Evolutionary conservation across 768 basidiomycete species (phyloP).

Genomic region (Neoboletus subvelutipes): DNA sequence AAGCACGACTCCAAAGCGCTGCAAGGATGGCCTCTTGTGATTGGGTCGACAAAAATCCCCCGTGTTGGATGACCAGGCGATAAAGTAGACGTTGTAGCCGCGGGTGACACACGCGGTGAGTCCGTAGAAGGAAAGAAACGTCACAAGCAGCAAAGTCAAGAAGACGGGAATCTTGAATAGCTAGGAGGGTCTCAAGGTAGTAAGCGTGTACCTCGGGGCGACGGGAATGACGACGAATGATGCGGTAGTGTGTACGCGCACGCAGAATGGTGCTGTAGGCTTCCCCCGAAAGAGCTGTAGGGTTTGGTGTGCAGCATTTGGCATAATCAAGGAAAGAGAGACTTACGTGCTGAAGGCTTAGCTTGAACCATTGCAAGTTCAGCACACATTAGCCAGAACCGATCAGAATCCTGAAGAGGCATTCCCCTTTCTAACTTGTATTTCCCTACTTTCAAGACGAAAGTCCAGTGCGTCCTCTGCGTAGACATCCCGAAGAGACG

Average conservation of each 20-base stretch:
- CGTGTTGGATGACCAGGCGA: conserved; percentile 34
- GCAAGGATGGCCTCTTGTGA: conserved; percentile 37
- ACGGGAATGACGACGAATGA: conserved; percentile 37
- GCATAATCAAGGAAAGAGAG: background rate
- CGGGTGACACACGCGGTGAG: conserved; percentile 33
- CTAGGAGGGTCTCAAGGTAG: conserved; percentile 44
- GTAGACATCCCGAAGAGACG: conserved; percentile 23
- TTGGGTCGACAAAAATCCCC: conserved; percentile 22
- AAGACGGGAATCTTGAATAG: conserved; percentile 25
- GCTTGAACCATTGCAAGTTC: conserved; percentile 34
- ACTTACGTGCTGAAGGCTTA: conserved; percentile 15
- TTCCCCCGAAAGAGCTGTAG: conserved; percentile 14
- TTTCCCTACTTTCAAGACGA: conserved; percentile 44
- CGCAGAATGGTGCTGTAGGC: conserved; percentile 22
- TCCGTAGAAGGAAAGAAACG: conserved; percentile 36
- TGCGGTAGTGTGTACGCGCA: conserved; percentile 42
- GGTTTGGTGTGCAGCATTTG: conserved; percentile 5
- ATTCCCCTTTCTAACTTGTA: conserved; percentile 43
- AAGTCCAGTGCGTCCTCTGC: conserved; percentile 45
- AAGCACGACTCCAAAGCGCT: conserved; percentile 37
- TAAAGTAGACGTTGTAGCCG: conserved; percentile 44
- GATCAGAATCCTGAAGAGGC: conserved; percentile 43
- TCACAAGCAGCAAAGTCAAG: conserved; percentile 33
- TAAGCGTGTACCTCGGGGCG: conserved; percentile 46
- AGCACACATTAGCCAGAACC: conserved; percentile 63